Evolutionary conservation across 495 filamentous ascomycete species (phyloP).

Genomic region (Xylaria palmicola): DNA sequence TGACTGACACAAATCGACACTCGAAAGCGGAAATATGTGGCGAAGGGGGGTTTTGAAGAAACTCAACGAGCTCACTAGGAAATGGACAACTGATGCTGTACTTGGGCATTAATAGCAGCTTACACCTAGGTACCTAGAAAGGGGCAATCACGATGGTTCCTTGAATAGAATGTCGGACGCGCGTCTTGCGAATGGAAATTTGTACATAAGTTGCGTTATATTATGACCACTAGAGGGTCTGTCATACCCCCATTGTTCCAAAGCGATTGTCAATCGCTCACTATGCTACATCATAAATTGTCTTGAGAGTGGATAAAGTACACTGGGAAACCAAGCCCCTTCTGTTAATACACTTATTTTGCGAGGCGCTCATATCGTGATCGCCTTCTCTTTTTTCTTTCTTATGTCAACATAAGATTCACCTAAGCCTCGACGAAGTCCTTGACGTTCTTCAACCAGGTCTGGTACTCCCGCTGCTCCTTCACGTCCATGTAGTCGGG

Average conservation of each 20-base stretch:
- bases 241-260: background rate
- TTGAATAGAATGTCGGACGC: conserved; percentile 10
- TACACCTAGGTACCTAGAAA: background rate
- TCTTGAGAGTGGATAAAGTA: conserved; percentile 6
- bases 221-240: background rate
- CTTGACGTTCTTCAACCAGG: conserved; percentile 86
- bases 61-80: background rate
- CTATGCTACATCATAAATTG: background rate
- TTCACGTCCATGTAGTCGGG: conserved; percentile 98
- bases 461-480: conserved; percentile 96
- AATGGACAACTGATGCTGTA: background rate
- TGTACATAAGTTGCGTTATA: background rate
- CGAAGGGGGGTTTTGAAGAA: background rate
- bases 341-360: background rate
- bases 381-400: background rate
- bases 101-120: background rate
- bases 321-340: background rate
- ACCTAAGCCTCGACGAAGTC: conserved; percentile 67
- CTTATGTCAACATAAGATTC: background rate
- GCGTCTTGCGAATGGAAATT: conserved; percentile 19
- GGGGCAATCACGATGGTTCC: background rate
- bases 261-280: background rate
- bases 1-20: background rate
- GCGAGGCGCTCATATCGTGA: background rate
- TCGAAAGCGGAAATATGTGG: background rate